Conservation (phyloP, 148 eudicot species). For the Vaccinium vitisidaea region DNA sequence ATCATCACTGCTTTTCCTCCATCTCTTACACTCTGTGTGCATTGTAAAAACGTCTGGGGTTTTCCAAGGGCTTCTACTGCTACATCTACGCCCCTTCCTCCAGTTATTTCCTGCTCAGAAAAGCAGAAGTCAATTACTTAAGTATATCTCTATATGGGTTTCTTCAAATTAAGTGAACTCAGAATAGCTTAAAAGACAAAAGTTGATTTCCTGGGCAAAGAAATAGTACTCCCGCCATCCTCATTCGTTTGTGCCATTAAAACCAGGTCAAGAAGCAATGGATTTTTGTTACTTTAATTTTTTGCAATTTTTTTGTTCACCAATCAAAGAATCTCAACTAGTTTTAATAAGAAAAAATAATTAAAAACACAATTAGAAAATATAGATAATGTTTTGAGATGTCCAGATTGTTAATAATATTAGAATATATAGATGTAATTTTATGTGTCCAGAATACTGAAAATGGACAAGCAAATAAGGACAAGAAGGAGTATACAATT, state of each 20-base stretch:
- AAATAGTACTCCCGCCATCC: not conserved
- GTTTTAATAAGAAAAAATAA: not conserved
- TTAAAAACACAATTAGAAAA: not conserved
- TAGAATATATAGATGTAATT: too few species aligned
- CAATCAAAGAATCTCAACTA: not conserved
- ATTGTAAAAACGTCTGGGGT: constrained; percentile 76
- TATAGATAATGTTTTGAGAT: not conserved
- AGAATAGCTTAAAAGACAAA: not conserved
- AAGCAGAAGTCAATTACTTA: not conserved
- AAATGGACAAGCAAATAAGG: not conserved
- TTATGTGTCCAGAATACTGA: not conserved
- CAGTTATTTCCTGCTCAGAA: constrained; percentile 76
- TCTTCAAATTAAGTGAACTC: not conserved
- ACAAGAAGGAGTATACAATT: not conserved
- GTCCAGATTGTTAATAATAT: not conserved
- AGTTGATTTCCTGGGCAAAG: not conserved
- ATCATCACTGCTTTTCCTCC: constrained; percentile 99
- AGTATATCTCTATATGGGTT: not conserved
- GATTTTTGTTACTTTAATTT: not conserved
- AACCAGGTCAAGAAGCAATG: not conserved
- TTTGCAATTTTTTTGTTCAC: not conserved
- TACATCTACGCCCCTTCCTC: constrained; percentile 89
- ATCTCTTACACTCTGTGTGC: constrained; percentile 93
- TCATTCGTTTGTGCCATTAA: not conserved
- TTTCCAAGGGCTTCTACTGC: constrained; percentile 95